phyloP scores from a whole-genome alignment of 495 filamentous ascomycete species.

The Lophiotrema nucula region DNA sequence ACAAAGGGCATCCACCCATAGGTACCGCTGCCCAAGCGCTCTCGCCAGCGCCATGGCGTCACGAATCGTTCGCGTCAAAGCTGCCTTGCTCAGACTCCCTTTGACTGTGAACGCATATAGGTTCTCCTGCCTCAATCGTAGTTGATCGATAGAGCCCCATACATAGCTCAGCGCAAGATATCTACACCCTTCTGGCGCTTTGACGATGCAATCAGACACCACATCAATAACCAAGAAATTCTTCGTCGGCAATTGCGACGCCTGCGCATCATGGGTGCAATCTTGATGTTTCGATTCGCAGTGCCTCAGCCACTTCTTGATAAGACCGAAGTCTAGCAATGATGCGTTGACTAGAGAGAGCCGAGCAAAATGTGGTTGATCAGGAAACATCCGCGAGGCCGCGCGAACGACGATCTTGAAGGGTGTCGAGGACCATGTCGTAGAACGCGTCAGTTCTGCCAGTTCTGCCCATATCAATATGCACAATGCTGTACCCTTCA shows the following conservation, averaged over 20 bases:
- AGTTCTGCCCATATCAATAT: neutral
- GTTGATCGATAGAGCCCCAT: neutral
- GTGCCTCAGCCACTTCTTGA: neutral
- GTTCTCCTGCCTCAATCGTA: neutral
- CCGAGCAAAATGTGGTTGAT: neutral
- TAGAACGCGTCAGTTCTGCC: too few relatives aligned
- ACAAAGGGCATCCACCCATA: slow-evolving; percentile 28
- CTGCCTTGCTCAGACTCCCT: neutral
- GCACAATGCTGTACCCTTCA: neutral
- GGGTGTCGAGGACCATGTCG: neutral
- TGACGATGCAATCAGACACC: neutral
- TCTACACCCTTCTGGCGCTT: neutral
- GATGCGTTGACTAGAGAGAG: neutral
- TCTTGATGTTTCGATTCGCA: neutral
- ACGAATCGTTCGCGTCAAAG: neutral
- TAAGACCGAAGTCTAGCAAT: neutral
- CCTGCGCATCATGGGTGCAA: neutral
- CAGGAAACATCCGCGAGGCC: neutral
- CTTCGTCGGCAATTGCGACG: neutral
- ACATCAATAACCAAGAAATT: neutral
- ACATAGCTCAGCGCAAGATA: neutral
- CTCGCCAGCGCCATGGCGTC: neutral
- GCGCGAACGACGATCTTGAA: slow-evolving; percentile 1
- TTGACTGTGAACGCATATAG: neutral
- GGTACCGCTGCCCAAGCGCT: slow-evolving; percentile 8